A percentile compares a stretch with the other conserved stretches of the same genome.
Conservation (phyloP, 345 rosid species). For the Citrus australasica region DNA sequence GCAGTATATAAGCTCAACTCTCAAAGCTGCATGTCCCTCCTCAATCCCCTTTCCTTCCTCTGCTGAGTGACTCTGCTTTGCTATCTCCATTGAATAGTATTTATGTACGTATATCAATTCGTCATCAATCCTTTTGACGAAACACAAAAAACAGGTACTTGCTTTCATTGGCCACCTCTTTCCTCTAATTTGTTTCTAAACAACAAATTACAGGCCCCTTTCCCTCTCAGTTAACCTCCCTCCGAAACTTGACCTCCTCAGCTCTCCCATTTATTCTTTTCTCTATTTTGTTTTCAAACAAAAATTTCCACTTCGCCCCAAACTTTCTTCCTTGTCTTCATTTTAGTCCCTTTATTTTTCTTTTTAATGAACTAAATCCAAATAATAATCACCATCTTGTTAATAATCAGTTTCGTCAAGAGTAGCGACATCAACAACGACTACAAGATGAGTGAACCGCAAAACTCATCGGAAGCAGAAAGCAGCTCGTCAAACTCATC, state of each 20-base stretch:
- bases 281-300: conserved; percentile 14
- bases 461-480: conserved; percentile 33
- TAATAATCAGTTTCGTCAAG: background rate
- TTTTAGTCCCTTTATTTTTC: background rate
- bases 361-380: background rate
- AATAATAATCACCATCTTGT: background rate
- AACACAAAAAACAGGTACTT: background rate
- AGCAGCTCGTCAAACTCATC: conserved; percentile 27
- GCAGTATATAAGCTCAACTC: background rate
- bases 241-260: no score
- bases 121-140: background rate
- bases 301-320: background rate
- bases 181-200: conserved; percentile 13
- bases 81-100: background rate
- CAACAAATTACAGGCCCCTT: background rate
- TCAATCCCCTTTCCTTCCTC: background rate
- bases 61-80: background rate
- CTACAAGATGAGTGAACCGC: conserved; percentile 23
- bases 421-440: no score
- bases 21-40: background rate
- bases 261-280: background rate
- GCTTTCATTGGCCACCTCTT: background rate
- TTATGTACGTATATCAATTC: no score
- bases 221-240: no score
- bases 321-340: background rate